Percentiles rank a stretch among this genome's conserved stretches.
These are phyloP conservation scores for Clitoria ternatea DNA, from an alignment of 306 rosid genomes.

Conservation along the genomic window DNA sequence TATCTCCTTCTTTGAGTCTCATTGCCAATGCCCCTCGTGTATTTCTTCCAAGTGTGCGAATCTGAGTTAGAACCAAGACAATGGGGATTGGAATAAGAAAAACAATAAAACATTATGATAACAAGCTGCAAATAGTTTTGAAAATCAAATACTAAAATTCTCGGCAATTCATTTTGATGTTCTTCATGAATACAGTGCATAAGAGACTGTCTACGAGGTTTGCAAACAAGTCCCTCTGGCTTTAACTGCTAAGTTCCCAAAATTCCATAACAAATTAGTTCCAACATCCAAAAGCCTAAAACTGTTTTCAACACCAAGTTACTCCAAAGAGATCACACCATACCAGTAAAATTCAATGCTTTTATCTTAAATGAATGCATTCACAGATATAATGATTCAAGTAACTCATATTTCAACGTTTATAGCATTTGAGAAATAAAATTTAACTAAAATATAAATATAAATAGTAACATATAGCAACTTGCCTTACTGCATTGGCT, in stretches of 20 bases:
- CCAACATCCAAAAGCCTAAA: not conserved
- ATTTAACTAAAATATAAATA: not conserved
- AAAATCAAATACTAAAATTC: not conserved
- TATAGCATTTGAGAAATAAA: not conserved
- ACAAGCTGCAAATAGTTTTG: not conserved
- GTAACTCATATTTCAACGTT: not conserved
- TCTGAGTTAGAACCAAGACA: slow-evolving; percentile 46
- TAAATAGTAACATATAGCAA: slow-evolving; percentile 9
- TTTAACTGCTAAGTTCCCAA: not conserved
- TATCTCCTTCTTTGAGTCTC: slow-evolving; percentile 81
- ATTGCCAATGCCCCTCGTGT: slow-evolving; percentile 87
- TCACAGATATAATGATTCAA: not conserved
- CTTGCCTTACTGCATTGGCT: slow-evolving; percentile 74
- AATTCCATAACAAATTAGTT: not conserved
- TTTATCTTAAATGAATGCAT: not conserved
- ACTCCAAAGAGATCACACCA: not conserved
- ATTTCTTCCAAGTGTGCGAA: slow-evolving; percentile 79
- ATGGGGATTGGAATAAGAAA: not conserved
- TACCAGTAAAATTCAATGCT: not conserved
- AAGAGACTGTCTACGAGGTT: no score
- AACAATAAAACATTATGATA: not conserved
- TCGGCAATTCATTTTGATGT: not conserved
- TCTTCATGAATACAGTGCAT: no score
- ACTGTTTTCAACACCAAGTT: not conserved
- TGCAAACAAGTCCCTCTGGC: not conserved